Conservation (phyloP, 768 basidiomycete species). For the Leucogyrophana mollusca region DNA sequence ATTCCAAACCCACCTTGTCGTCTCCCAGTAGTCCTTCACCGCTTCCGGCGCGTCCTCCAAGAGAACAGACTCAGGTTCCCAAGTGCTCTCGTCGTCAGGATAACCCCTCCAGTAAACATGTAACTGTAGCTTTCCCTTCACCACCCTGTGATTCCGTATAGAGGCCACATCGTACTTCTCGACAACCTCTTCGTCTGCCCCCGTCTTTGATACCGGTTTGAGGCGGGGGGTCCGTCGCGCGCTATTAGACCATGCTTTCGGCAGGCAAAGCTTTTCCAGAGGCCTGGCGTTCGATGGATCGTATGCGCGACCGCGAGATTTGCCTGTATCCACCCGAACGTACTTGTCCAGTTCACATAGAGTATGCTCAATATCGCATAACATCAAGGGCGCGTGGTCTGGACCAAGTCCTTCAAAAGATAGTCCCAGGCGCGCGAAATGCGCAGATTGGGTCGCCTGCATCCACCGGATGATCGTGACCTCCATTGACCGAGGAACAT, state of each 20-base stretch:
- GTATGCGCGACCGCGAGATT: slow-evolving; percentile 39
- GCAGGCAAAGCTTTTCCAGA: slow-evolving; percentile 33
- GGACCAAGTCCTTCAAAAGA: slow-evolving; percentile 52
- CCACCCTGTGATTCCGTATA: slow-evolving; percentile 35
- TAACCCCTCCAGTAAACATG: slow-evolving; percentile 60
- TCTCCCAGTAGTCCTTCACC: slow-evolving; percentile 40
- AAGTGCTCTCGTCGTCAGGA: slow-evolving; percentile 47
- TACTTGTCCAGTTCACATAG: slow-evolving; percentile 83
- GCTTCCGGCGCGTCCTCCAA: slow-evolving; percentile 46
- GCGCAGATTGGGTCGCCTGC: slow-evolving; percentile 52
- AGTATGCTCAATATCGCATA: slow-evolving; percentile 76
- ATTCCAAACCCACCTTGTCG: slow-evolving; percentile 11
- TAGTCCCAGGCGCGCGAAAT: slow-evolving; percentile 61
- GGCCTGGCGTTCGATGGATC: slow-evolving; percentile 19
- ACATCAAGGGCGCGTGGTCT: slow-evolving; percentile 47
- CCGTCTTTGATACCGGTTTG: slow-evolving; percentile 31
- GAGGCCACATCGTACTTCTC: slow-evolving; percentile 44
- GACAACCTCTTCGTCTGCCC: slow-evolving; percentile 29
- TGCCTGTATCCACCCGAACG: slow-evolving; percentile 46
- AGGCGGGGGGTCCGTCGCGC: slow-evolving; percentile 42
- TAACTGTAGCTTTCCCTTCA: slow-evolving; percentile 39
- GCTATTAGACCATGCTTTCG: slow-evolving; percentile 57
- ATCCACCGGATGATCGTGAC: slow-evolving; percentile 65
- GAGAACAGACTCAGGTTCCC: slow-evolving; percentile 52
- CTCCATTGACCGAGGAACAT: slow-evolving; percentile 43